Base-by-base conservation (phyloP, 352 stramenopile species). In the Elongisporangium anandrum region DNA sequence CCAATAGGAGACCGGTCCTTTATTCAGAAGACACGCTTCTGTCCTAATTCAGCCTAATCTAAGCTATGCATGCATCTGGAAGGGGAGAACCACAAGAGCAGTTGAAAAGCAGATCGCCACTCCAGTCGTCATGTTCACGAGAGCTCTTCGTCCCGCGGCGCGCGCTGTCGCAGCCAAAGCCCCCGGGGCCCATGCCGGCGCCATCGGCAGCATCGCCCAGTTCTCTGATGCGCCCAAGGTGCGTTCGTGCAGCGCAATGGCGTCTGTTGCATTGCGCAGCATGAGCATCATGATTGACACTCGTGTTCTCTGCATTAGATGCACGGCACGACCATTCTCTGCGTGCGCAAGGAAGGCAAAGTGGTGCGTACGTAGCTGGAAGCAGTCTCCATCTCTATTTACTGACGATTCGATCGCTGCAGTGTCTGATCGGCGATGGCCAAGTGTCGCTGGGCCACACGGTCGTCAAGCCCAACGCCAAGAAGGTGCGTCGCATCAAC, bases 281-380 rank as follows among this genome's bases (percentile, higher is more conserved):
- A 41, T 45, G 20, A 10, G 51, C 57, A 13, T 15, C 59, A 12
- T 54, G 26, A 19, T 24, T 57, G 13, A 54, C 56, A 53, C 52
- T 4, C 41, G 19, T 41, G 55, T 57, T 62, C 19, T 52, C 3
- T 5, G 7, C 52, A n/a, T 12, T 70, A 94, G 76, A 93, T 97
- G 88, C 91, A 98, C 69, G 94, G 89, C 38, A 99, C 97, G 29
- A 99, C 97, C 19, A 99, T 99, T 59, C 75, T 99, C 12, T 99
- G 95, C 66, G 96, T 99, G 50, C 94, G 96, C 48, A 99, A 99
- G 75, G 88, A 98, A 59, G 96, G 94, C 53, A 98, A 98, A 85
- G 95, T 99, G 65, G 97, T 98, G 60, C 54, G 81, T 19, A 52
- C 15, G 26, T 48, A 29, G 15, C 52, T 48, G 22, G 21, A 2